Evolutionary conservation across 2,329 filamentous ascomycete genomes (phyloP), one percentile per base, ranked within the genome.

Genomic region (Trichoderma citrinoviride): DNA sequence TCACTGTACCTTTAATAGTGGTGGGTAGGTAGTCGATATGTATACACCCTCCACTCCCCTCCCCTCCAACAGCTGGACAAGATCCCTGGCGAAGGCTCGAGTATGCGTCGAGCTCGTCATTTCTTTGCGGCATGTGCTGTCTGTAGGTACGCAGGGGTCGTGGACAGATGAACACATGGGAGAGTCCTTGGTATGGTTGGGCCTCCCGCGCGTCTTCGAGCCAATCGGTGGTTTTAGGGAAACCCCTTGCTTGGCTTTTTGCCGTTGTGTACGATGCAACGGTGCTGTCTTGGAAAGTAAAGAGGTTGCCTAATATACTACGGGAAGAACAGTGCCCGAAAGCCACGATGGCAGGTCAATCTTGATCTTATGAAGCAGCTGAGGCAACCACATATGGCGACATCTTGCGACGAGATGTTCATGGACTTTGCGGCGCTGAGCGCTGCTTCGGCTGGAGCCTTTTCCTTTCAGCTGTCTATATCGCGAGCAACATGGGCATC

Each of bases 241-340:
- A 14, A 14, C 3, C 33, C 33, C 37, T 43, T 61, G 47, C 47
- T 50, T 41, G 41, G 15, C 17, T 21, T 21, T 50, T 21, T 27
- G 21, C 19, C 46, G 7, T 17, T 19, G 25, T 57, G 46, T 47
- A 27, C 19, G 17, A 21, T 33, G 17, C 49, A 33, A 29, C 12
- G 4, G 33, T 37, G 49, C 7, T 14, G 8, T 58, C 2, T 29
- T 61, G 33, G 12, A 12, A 5, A 37, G 33, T 5, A 12, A 14
- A 14, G 37, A 44, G 46, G 57, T 37, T 61, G 46, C 25, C 37
- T 43, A 61, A 41, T 41, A 61, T 61, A 50, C 57, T 17, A 41
- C 29, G 33, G 33, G 33, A 5, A 14, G 12, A 37, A 12, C 10
- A 37, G 33, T 37, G 33, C 3, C 33, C 33, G 33, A 37, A 37